Conservation (phyloP, 1,284 basidiomycete genomes). For the Athelia sp. region DNA sequence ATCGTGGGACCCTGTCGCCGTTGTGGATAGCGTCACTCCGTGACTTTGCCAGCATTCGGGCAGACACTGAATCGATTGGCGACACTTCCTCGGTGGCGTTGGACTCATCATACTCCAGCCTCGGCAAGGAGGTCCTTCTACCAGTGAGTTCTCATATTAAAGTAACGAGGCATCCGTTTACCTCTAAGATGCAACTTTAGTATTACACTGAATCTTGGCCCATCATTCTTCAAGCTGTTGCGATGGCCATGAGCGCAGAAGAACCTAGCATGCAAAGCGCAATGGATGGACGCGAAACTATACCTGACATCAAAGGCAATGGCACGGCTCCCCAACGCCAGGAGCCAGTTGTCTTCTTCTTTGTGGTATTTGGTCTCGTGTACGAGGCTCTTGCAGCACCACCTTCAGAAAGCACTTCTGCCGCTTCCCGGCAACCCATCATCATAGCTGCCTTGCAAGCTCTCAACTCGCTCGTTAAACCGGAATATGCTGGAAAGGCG, state of each 20-base stretch:
- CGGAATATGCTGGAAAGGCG: constrained; percentile 77
- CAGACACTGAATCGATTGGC: constrained; percentile 81
- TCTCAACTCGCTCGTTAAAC: constrained; percentile 73
- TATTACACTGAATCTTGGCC: constrained; percentile 87
- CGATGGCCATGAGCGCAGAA: constrained; percentile 69
- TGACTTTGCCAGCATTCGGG: constrained; percentile 89
- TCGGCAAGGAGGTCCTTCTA: constrained; percentile 86
- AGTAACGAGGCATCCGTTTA: too few species aligned
- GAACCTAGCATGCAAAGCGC: constrained; percentile 73
- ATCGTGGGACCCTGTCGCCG: constrained; percentile 68
- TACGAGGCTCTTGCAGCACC: constrained; percentile 83
- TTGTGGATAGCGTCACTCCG: constrained; percentile 89
- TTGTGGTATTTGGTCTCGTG: constrained; percentile 86
- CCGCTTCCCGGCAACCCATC: constrained; percentile 35
- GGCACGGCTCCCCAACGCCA: constrained; percentile 32
- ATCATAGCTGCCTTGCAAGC: constrained; percentile 77
- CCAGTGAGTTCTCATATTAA: constrained; percentile 54
- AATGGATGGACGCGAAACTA: constrained; percentile 73
- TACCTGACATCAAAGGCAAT: constrained; percentile 17
- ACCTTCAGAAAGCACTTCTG: constrained; percentile 47
- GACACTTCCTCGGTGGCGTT: constrained; percentile 67
- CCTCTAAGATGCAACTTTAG: constrained; percentile 35
- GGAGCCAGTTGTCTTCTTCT: constrained; percentile 83
- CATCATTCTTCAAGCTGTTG: constrained; percentile 83
- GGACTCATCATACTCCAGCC: constrained; percentile 80